phyloP scores from a whole-genome alignment of 2,329 filamentous ascomycete species.

The Pseudocercospora crystallina region DNA sequence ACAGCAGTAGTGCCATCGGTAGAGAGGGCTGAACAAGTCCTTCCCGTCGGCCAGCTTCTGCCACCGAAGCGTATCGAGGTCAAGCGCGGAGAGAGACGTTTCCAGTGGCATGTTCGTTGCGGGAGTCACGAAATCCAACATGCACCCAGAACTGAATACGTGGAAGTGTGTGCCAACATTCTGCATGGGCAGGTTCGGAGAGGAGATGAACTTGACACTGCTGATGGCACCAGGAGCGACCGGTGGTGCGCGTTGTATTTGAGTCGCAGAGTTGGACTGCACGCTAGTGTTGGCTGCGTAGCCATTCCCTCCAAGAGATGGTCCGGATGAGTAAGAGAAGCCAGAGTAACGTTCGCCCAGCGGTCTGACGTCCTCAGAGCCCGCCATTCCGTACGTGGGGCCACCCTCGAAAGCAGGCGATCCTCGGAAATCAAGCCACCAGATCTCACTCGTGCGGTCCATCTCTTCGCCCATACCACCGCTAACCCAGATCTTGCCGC shows the following conservation, averaged over 20 bases:
- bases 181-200: slow-evolving; percentile 81
- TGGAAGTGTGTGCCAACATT: slow-evolving; percentile 93
- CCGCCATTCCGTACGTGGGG: slow-evolving; percentile 31
- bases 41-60: slow-evolving; percentile 91
- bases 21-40: slow-evolving; percentile 88
- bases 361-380: slow-evolving; percentile 36
- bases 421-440: slow-evolving; percentile 95
- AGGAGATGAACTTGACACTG: slow-evolving; percentile 83
- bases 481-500: slow-evolving; percentile 92
- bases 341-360: slow-evolving; percentile 32
- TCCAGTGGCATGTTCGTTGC: slow-evolving; percentile 84
- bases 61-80: slow-evolving; percentile 85
- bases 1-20: slow-evolving; percentile 97
- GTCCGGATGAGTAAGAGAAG: slow-evolving; percentile 25
- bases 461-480: slow-evolving; percentile 93
- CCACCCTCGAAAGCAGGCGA: slow-evolving; percentile 70
- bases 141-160: slow-evolving; percentile 85
- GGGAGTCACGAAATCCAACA: slow-evolving; percentile 92
- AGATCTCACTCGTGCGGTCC: slow-evolving; percentile 93
- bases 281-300: slow-evolving; percentile 74
- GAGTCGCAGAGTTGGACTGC: slow-evolving; percentile 52
- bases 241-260: slow-evolving; percentile 48
- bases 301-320: slow-evolving; percentile 42
- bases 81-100: slow-evolving; percentile 85
- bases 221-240: slow-evolving; percentile 83